Base-by-base conservation (phyloP, 2,329 filamentous ascomycete genomes). In the Colletotrichum falcatum region DNA sequence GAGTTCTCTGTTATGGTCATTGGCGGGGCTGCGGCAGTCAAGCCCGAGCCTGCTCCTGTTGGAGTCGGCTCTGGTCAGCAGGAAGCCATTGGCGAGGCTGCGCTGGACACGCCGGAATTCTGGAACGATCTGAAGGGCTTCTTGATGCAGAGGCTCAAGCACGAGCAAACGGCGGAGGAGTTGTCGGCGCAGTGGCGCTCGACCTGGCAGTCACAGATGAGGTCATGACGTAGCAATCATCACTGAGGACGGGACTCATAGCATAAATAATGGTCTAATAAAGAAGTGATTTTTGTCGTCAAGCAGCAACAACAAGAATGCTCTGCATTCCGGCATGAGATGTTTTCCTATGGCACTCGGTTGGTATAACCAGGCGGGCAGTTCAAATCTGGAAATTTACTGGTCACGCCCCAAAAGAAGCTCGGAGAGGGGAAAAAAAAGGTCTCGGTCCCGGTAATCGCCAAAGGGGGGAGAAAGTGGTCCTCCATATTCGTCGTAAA, bases 1-100 rank as follows among this genome's bases (percentile, higher is more conserved):
- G 94, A 97, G 79, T 91, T 98, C 73, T 90, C 90, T 1, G 88
- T 98, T 65, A 98, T 98, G 94, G 87, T 98, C 26, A 89, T 97
- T 78, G 93, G 92, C 3, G 94, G 94, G 28, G 82, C 83, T 16
- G 83, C 84, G 46, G 84, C 83, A 0, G 83, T 83, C 56, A 79
- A 81, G 64, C 82, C 82, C 39, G 82, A 82, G 68, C 75, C 77
- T 30, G 78, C 81, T 74, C 73, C 75, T n/a, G 76, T 67, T 12
- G 79, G 81, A 59, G 83, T 79, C 42, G 46, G 61, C 33, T 37
- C 68, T 49, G 58, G 58, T 5, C 62, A 64, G 39, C 65, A 66
- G 51, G 65, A 54, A 48, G 64, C 60, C 0, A 69, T 67, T 16
- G 51, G 72, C 81, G 82, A 81, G 64, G 87, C 88, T 35, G 86